Evolutionary conservation across 164 flowering plant species (phyloP).

Genomic region (Vitis labrusca): DNA sequence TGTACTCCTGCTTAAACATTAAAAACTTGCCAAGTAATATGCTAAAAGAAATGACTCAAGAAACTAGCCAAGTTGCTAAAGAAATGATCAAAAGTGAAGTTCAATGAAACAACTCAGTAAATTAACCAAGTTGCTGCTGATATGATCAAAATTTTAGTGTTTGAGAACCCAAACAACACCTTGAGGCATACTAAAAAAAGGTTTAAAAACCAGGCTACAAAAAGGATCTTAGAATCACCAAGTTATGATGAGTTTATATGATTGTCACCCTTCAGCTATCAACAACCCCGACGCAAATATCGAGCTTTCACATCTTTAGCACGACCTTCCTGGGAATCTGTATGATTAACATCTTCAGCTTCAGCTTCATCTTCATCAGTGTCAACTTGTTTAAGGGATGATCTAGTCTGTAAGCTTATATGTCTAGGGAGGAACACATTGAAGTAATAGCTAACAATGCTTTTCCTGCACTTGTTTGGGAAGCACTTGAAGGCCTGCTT

Average conservation of each 20-base stretch:
- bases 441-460: slow-evolving; percentile 27
- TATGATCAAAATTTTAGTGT: background rate
- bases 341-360: slow-evolving; percentile 1
- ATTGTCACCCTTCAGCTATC: background rate
- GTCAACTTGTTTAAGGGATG: slow-evolving; percentile 9
- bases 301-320: slow-evolving; percentile 3
- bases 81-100: background rate
- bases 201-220: background rate
- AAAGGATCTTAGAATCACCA: background rate
- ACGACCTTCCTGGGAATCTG: background rate
- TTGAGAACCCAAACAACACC: background rate
- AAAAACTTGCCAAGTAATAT: background rate
- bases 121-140: background rate
- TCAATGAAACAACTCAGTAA: background rate
- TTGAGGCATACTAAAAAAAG: background rate
- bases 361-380: slow-evolving; percentile 22
- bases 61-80: background rate
- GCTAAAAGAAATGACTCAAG: background rate
- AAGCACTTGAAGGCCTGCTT: slow-evolving; percentile 19
- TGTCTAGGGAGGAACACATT: slow-evolving; percentile 34
- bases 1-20: background rate
- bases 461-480: slow-evolving; percentile 17
- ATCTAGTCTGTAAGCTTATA: slow-evolving; percentile 18
- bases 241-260: background rate
- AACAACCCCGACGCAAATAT: background rate